These are phyloP conservation scores for Rhizopus microsporus DNA, from an alignment of 371 early-diverging fungal species.

Conservation along the genomic window DNA sequence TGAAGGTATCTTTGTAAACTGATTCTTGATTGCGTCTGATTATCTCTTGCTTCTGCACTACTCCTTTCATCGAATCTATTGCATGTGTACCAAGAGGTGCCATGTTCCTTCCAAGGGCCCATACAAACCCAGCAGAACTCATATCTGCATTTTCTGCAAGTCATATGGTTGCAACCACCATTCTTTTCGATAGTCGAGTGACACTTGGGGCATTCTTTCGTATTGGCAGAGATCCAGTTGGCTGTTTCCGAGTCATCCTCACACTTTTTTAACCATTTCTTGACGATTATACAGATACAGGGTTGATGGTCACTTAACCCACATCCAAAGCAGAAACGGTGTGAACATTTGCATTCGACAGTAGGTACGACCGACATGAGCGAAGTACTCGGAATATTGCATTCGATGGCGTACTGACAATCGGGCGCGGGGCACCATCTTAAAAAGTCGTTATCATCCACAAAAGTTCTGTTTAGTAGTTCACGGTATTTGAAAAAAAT, in stretches of 20 bases:
- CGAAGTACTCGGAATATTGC: constrained; percentile 72
- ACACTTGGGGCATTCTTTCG: constrained; percentile 96
- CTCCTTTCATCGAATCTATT: constrained; percentile 90
- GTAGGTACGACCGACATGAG: constrained; percentile 80
- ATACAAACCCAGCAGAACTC: constrained; percentile 93
- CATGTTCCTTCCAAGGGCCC: constrained; percentile 93
- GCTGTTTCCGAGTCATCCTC: constrained; percentile 97
- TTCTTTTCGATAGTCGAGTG: constrained; percentile 96
- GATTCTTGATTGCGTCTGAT: constrained; percentile 84
- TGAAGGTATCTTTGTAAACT: constrained; percentile 93
- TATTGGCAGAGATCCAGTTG: constrained; percentile 96
- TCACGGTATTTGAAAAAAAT: constrained; percentile 67
- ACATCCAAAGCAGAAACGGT: constrained; percentile 93
- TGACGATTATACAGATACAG: constrained; percentile 83
- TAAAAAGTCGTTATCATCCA: constrained; percentile 79
- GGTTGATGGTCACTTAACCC: constrained; percentile 91
- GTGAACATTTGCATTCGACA: constrained; percentile 82
- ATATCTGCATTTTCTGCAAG: constrained; percentile 83
- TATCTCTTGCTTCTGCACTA: constrained; percentile 79
- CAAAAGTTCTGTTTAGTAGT: constrained; percentile 84
- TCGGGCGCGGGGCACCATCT: constrained; percentile 97
- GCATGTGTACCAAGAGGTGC: constrained; percentile 88
- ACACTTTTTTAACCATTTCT: constrained; percentile 93
- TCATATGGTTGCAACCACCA: constrained; percentile 96
- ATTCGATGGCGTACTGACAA: constrained; percentile 93